Conservation (phyloP, 305 asterid genomes). For the Coffea humblotiana region DNA sequence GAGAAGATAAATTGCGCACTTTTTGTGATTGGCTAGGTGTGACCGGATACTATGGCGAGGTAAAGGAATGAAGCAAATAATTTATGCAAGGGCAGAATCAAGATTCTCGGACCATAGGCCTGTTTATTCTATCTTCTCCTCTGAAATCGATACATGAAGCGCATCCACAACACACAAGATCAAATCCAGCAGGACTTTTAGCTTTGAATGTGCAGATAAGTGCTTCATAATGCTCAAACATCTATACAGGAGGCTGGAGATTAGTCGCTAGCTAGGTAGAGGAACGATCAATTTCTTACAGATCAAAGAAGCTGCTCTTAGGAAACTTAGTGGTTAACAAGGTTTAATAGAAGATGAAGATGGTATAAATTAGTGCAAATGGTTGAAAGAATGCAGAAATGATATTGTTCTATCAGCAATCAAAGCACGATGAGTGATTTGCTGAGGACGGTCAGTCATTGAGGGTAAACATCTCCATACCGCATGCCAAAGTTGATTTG, state of each 20-base stretch:
- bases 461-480: no score
- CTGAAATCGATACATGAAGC: background rate
- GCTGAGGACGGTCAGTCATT: background rate
- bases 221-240: background rate
- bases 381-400: no score
- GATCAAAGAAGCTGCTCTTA: background rate
- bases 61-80: conserved; percentile 46
- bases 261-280: background rate
- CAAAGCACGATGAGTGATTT: background rate
- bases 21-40: conserved; percentile 8
- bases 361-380: background rate
- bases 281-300: background rate
- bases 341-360: no score
- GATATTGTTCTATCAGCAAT: no score
- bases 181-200: background rate
- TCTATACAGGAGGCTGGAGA: background rate
- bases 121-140: conserved; percentile 25
- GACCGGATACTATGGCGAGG: conserved; percentile 76
- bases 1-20: no score
- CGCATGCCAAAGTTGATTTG: no score
- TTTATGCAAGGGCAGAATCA: conserved; percentile 62
- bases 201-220: background rate
- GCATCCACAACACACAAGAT: background rate
- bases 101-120: conserved; percentile 82
- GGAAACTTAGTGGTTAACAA: no score